phyloP scores from a whole-genome alignment of 1,139 yeast species.

The Martiniozyma asiatica region DNA sequence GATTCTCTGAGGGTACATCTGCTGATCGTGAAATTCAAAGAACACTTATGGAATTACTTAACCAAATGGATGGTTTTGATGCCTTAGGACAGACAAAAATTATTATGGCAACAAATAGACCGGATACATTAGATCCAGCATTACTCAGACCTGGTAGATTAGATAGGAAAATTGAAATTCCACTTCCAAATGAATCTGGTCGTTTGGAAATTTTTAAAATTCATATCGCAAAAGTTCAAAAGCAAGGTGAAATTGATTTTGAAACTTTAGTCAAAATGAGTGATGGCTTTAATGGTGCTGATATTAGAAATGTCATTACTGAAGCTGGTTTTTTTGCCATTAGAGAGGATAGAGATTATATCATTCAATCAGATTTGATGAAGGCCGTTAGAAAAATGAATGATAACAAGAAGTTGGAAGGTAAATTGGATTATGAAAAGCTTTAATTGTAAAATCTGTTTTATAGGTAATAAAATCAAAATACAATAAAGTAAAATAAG shows the following conservation, averaged over 20 bases:
- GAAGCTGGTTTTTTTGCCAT: slow-evolving; percentile 99
- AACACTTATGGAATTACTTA: slow-evolving; percentile 92
- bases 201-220: slow-evolving; percentile 90
- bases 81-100: slow-evolving; percentile 94
- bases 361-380: slow-evolving; percentile 87
- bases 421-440: slow-evolving; percentile 88
- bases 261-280: slow-evolving; percentile 97
- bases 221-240: slow-evolving; percentile 76
- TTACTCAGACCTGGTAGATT: too few relatives aligned
- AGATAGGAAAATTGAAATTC: slow-evolving; percentile 94
- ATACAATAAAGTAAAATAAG: too few relatives aligned
- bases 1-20: slow-evolving; percentile 96
- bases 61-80: slow-evolving; percentile 99
- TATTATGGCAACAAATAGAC: slow-evolving; percentile 98
- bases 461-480: too few relatives aligned
- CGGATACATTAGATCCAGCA: slow-evolving; percentile 99
- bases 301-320: slow-evolving; percentile 93
- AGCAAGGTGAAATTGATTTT: slow-evolving; percentile 92
- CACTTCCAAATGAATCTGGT: slow-evolving; percentile 94
- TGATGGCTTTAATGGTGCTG: slow-evolving; percentile 99
- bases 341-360: slow-evolving; percentile 93
- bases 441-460: slow-evolving; percentile 30
- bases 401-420: slow-evolving; percentile 94
- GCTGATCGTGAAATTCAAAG: slow-evolving; percentile 99
- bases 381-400: slow-evolving; percentile 97